Evolutionary conservation across 495 filamentous ascomycete species (phyloP).

Genomic region (Viridothelium virens): DNA sequence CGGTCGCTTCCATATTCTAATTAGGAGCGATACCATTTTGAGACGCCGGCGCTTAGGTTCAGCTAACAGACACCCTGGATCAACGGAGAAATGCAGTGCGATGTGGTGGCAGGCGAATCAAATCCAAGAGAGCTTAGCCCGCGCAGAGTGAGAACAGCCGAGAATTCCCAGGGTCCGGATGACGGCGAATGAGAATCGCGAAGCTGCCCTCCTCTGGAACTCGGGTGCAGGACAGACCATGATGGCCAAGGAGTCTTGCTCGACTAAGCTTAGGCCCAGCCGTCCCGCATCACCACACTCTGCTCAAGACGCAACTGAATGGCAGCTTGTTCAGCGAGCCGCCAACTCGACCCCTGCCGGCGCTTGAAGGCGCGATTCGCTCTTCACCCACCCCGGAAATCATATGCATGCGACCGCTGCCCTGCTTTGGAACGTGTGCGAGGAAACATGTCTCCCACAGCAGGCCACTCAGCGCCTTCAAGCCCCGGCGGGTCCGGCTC

Average conservation of each 20-base stretch:
- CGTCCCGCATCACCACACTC: neutral
- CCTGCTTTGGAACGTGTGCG: constrained; percentile 10
- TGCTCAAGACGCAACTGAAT: neutral
- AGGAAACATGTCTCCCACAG: constrained; percentile 4
- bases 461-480: neutral
- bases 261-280: neutral
- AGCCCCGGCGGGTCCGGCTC: neutral
- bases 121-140: neutral
- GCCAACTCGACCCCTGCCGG: constrained; percentile 6
- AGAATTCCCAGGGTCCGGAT: no score
- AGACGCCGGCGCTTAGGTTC: neutral
- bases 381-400: neutral
- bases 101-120: neutral
- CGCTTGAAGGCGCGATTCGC: neutral
- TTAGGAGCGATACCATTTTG: constrained; percentile 6
- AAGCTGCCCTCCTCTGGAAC: neutral
- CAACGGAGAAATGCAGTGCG: neutral
- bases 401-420: constrained; percentile 8
- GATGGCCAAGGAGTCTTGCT: neutral
- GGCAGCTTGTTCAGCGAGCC: neutral
- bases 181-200: neutral
- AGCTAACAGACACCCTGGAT: neutral
- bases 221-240: neutral
- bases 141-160: neutral
- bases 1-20: neutral